Base-by-base conservation (phyloP, 805 yeast genomes). In the Blastobotrys muscicola region DNA sequence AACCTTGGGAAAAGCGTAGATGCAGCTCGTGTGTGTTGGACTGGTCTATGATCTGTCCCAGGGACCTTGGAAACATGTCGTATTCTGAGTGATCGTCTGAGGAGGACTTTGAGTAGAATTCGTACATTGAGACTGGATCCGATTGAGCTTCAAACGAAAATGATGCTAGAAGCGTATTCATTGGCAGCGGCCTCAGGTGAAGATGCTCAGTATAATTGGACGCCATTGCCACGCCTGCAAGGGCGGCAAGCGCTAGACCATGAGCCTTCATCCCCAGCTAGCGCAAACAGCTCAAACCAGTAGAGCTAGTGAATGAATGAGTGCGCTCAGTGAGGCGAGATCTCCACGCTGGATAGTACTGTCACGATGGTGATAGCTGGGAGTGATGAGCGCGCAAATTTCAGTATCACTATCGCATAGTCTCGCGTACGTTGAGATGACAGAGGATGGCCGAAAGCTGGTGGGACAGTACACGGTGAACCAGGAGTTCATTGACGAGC, bases 1-100 rank as follows among this genome's bases (percentile, higher is more conserved):
- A 83, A 0, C 98, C 98, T 61, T 85, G 94, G 1, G 94, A 75
- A 58, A 92, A 92, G 43, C 97, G 67, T 47, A 92, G 65, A 59
- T 85, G 95, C 37, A 92, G 67, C 54, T 85, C 89, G 43, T 83
- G 70, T 0, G 94, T 74, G 46, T 73, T 69, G 2, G 94, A 74
- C 9, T 71, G 62, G 35, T 74, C 76, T 10, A 92, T 57, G 2
- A 90, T 71, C 26, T 94, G 92, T 3, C 86, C 90, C 7, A 92
- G 65, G 1, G 86, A 69, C 47, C 83, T 75, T 0, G 98, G 97
- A 54, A 92, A 89, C 51, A 48, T 60, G 44, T 62, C 47, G 49
- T 59, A 62, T 33, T 59, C 55, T 7, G 41, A 35, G 35, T 47
- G 43, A 4, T 23, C 37, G 20, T 36, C 38, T 3, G 34, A 29